Percentiles rank a stretch among this genome's conserved stretches.
Conservation (phyloP, 164 flowering plant genomes). For the Warburgia ugandensis region DNA sequence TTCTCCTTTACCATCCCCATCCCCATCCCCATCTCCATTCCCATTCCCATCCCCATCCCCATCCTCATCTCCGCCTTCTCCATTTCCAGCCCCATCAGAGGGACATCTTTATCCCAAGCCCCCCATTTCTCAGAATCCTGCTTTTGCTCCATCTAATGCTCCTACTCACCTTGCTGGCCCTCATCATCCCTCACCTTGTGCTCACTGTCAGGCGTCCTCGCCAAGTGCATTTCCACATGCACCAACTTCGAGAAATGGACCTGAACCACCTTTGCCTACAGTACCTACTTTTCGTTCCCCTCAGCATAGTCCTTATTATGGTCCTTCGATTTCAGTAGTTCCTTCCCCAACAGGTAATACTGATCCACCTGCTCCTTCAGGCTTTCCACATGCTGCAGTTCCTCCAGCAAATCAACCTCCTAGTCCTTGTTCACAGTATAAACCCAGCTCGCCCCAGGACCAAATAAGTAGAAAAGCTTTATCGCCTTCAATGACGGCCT, state of each 20-base stretch:
- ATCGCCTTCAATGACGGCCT: slow-evolving; percentile 23
- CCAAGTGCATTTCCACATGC: slow-evolving; percentile 11
- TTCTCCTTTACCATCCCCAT: slow-evolving; percentile 40
- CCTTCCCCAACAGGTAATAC: slow-evolving; percentile 23
- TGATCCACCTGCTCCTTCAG: slow-evolving; percentile 15
- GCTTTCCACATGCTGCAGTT: slow-evolving; percentile 6
- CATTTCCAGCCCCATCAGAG: neutral
- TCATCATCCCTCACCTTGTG: slow-evolving; percentile 13
- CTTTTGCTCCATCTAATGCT: slow-evolving; percentile 21
- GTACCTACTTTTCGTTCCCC: slow-evolving; percentile 16
- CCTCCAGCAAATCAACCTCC: slow-evolving; percentile 12
- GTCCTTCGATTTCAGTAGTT: slow-evolving; percentile 20
- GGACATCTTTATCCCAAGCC: slow-evolving; percentile 7
- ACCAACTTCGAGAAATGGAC: slow-evolving; percentile 16
- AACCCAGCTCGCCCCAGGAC: slow-evolving; percentile 18
- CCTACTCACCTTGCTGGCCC: slow-evolving; percentile 25
- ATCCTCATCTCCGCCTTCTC: too few relatives aligned
- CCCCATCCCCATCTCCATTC: slow-evolving; percentile 18
- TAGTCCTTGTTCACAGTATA: slow-evolving; percentile 15
- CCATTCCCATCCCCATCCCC: slow-evolving; percentile 13
- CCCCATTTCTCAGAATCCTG: slow-evolving; percentile 9
- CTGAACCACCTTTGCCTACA: slow-evolving; percentile 13
- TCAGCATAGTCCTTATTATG: slow-evolving; percentile 15
- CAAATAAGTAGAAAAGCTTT: slow-evolving; percentile 11
- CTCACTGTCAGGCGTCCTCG: slow-evolving; percentile 13